Conservation (phyloP, 164 flowering plant genomes). For the Piper longum region DNA sequence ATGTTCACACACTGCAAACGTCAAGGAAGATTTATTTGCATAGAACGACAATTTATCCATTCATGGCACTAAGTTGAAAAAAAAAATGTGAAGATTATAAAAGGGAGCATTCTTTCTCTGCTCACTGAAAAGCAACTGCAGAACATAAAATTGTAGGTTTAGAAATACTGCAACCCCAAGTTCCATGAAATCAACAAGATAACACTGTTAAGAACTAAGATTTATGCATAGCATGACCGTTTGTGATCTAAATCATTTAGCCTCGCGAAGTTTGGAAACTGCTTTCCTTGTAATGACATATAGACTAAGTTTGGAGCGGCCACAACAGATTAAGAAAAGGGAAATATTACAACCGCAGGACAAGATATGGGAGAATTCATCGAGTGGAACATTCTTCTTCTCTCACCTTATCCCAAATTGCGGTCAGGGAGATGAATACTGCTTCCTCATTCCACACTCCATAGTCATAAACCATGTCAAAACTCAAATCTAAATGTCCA, state of each 20-base stretch:
- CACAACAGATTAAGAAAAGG: too few species aligned
- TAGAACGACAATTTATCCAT: neutral
- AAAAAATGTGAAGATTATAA: neutral
- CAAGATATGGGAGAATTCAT: neutral
- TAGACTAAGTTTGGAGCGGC: neutral
- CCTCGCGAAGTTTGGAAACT: neutral
- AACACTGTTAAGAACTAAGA: neutral
- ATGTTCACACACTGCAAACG: constrained; percentile 80
- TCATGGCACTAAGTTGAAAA: neutral
- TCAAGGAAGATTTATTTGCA: neutral
- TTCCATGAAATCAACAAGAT: too few species aligned
- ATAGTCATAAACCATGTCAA: too few species aligned
- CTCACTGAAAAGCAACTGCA: neutral
- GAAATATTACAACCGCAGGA: too few species aligned
- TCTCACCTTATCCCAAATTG: too few species aligned
- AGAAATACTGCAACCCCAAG: neutral
- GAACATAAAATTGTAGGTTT: neutral
- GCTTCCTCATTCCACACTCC: too few species aligned
- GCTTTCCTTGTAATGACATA: neutral
- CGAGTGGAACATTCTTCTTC: neutral
- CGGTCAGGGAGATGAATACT: too few species aligned
- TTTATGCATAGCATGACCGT: neutral
- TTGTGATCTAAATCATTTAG: neutral
- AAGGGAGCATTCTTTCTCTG: neutral
- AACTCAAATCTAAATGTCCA: too few species aligned